phyloP scores from a whole-genome alignment of 2,329 filamentous ascomycete species.

The Helminthosporium solani region DNA sequence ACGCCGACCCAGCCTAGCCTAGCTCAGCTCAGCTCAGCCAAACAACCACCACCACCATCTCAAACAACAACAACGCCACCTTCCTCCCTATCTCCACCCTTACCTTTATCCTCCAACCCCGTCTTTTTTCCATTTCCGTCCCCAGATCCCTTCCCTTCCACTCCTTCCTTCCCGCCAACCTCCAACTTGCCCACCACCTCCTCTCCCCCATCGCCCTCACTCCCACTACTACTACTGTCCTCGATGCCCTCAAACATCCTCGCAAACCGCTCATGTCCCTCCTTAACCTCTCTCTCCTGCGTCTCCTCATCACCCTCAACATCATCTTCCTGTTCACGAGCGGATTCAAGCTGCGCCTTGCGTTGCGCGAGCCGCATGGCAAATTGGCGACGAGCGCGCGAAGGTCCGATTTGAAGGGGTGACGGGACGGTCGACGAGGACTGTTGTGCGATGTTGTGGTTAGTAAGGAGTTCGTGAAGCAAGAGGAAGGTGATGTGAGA shows the following conservation, averaged over 20 bases:
- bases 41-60: too few relatives aligned
- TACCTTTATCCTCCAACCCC: background rate
- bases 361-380: slow-evolving; percentile 73
- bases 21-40: too few relatives aligned
- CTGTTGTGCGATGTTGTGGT: background rate
- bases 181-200: slow-evolving; percentile 10
- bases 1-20: background rate
- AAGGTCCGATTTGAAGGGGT: slow-evolving; percentile 81
- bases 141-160: background rate
- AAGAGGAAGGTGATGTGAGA: slow-evolving; percentile 1
- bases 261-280: slow-evolving; percentile 36
- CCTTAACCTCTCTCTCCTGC: slow-evolving; percentile 31
- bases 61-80: background rate
- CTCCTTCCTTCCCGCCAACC: slow-evolving; percentile 3
- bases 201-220: slow-evolving; percentile 11
- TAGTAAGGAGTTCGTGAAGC: slow-evolving; percentile 4
- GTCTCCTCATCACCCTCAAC: slow-evolving; percentile 14
- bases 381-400: slow-evolving; percentile 82
- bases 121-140: background rate
- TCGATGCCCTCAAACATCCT: slow-evolving; percentile 39
- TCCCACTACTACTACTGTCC: slow-evolving; percentile 22
- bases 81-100: background rate
- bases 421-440: slow-evolving; percentile 48
- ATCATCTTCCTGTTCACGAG: slow-evolving; percentile 23
- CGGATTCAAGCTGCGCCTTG: slow-evolving; percentile 37